Conservation (phyloP, 768 basidiomycete species). For the Leccinum longicurvipes region DNA sequence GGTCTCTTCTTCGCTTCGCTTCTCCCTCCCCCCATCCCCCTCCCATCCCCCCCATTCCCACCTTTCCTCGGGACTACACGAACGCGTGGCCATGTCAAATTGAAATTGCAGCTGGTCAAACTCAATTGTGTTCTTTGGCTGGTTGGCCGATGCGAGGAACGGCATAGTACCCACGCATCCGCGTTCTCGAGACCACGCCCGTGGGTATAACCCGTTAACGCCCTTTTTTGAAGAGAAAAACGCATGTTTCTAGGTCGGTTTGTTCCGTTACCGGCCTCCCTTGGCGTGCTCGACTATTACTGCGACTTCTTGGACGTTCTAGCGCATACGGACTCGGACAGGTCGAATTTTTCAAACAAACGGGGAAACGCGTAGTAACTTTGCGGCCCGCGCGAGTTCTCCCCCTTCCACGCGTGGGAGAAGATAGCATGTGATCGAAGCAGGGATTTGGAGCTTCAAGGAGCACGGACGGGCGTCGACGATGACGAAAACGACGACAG, state of each 20-base stretch:
- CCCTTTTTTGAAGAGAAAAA: background rate
- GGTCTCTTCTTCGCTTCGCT: background rate
- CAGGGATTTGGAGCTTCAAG: background rate
- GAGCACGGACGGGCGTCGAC: background rate
- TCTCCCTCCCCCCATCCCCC: background rate
- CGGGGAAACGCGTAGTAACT: background rate
- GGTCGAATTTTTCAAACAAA: background rate
- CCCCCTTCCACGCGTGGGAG: background rate
- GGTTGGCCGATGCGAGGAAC: too few relatives aligned
- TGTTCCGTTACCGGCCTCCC: too few relatives aligned
- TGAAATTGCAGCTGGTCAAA: conserved; percentile 21
- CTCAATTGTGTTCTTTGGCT: conserved; percentile 7
- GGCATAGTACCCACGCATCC: conserved; percentile 10
- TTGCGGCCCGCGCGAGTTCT: too few relatives aligned
- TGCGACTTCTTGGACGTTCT: background rate
- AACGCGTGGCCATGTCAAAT: conserved; percentile 5
- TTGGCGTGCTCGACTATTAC: background rate
- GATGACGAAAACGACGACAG: background rate
- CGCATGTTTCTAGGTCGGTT: background rate
- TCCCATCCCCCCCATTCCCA: background rate
- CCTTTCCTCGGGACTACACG: background rate
- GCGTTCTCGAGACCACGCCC: background rate
- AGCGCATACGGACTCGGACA: background rate
- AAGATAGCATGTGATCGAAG: background rate
- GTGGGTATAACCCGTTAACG: background rate